Percentiles rank a stretch among this genome's conserved stretches.
Evolutionary conservation across 2,329 filamentous ascomycete genomes (phyloP).

Genomic region (Verticillium dahliae): DNA sequence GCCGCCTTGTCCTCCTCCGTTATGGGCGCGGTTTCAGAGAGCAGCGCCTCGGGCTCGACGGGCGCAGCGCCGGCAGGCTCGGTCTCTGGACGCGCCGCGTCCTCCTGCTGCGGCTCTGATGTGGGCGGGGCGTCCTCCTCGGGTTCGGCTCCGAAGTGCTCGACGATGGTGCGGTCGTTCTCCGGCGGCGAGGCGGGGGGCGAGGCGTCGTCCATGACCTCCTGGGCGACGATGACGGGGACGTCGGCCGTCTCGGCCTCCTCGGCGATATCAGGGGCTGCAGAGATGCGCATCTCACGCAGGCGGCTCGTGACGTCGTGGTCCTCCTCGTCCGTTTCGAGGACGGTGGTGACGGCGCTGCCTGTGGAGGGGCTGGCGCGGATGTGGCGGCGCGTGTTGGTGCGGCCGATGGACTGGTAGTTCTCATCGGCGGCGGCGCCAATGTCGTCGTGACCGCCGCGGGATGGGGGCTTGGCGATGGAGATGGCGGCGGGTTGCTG

Average conservation of each 20-base stretch:
- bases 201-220: conserved; percentile 14
- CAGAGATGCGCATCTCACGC: conserved; percentile 38
- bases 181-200: background rate
- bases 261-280: conserved; percentile 53
- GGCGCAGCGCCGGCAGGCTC: background rate
- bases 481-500: background rate
- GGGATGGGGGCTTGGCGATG: conserved; percentile 13
- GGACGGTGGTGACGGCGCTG: conserved; percentile 72
- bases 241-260: conserved; percentile 32
- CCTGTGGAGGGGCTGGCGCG: conserved; percentile 75
- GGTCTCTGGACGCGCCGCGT: background rate
- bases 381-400: conserved; percentile 76
- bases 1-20: background rate
- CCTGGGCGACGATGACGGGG: conserved; percentile 33
- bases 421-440: conserved; percentile 37
- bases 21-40: background rate
- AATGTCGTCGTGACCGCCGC: conserved; percentile 9
- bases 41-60: background rate
- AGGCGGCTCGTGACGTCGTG: conserved; percentile 37
- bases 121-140: conserved; percentile 2
- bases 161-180: background rate
- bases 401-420: conserved; percentile 47
- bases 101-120: background rate
- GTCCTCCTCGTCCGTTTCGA: conserved; percentile 77
- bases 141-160: background rate